phyloP scores from a whole-genome alignment of 495 filamentous ascomycete species.

The Daldinia vernicosa region DNA sequence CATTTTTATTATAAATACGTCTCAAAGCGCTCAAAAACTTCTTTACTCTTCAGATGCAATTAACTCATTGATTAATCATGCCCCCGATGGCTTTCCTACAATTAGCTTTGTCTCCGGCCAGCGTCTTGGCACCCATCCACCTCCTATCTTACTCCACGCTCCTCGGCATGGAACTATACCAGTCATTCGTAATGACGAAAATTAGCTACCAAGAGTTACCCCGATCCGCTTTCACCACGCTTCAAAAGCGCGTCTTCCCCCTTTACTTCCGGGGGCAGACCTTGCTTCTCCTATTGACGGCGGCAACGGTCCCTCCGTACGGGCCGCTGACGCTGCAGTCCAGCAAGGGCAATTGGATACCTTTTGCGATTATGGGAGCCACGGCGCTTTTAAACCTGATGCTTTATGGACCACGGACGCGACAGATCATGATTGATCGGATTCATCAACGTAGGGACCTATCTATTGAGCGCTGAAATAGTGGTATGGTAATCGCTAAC shows the following conservation, averaged over 20 bases:
- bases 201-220: constrained; percentile 58
- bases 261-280: constrained; percentile 61
- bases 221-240: constrained; percentile 56
- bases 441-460: constrained; percentile 51
- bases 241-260: constrained; percentile 65
- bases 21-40: background rate
- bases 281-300: constrained; percentile 54
- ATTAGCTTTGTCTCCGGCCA: constrained; percentile 5
- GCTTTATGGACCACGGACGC: constrained; percentile 59
- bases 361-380: constrained; percentile 51
- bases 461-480: background rate
- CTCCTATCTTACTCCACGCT: constrained; percentile 62
- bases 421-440: constrained; percentile 54
- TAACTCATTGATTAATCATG: background rate
- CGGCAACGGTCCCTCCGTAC: constrained; percentile 56
- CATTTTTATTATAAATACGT: background rate
- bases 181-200: constrained; percentile 64
- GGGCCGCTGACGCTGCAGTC: constrained; percentile 50
- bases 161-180: constrained; percentile 61
- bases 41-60: background rate
- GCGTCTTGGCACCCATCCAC: constrained; percentile 51
- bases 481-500: background rate
- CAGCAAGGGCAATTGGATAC: constrained; percentile 47
- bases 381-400: constrained; percentile 59
- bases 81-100: constrained; percentile 9